A percentile compares a stretch with the other conserved stretches of the same genome.
Conservation (phyloP, 23 red algal genomes). For the Agarophyton chilense region DNA sequence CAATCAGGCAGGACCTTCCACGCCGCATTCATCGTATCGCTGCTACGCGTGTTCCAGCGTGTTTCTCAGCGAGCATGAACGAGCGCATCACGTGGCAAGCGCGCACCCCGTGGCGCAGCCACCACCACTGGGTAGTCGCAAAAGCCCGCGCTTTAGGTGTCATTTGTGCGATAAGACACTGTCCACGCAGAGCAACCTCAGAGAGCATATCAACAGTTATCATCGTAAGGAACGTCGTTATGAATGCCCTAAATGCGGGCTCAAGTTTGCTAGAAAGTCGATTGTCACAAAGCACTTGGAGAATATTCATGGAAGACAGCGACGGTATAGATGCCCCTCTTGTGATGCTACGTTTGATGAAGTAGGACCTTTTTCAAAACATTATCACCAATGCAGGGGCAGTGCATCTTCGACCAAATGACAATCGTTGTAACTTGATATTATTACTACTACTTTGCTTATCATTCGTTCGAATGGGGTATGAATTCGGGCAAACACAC, state of each 20-base stretch:
- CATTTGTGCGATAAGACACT: conserved; percentile 9
- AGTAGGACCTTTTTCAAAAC: conserved; percentile 3
- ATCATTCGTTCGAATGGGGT: no score
- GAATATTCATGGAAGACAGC: background rate
- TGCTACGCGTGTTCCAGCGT: background rate
- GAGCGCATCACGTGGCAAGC: background rate
- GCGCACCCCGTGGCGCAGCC: background rate
- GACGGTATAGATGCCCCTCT: background rate
- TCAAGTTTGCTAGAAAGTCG: conserved; percentile 16
- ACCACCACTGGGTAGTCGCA: background rate
- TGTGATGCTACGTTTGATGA: conserved; percentile 13
- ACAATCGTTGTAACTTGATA: no score
- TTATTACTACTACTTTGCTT: no score
- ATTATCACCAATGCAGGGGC: conserved; percentile 11
- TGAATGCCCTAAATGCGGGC: conserved; percentile 20
- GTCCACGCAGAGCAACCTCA: conserved; percentile 7
- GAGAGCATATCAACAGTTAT: conserved; percentile 14
- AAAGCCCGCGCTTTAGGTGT: background rate
- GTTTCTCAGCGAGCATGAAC: background rate
- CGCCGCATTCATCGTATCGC: background rate
- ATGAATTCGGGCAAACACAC: no score
- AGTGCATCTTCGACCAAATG: background rate
- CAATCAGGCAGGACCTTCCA: background rate
- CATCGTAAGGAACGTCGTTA: conserved; percentile 3
- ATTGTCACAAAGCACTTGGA: conserved; percentile 3